A percentile compares a stretch with the other conserved stretches of the same genome.
Conservation (phyloP, 2,329 filamentous ascomycete species). For the Raffaelea ambrosiae region DNA sequence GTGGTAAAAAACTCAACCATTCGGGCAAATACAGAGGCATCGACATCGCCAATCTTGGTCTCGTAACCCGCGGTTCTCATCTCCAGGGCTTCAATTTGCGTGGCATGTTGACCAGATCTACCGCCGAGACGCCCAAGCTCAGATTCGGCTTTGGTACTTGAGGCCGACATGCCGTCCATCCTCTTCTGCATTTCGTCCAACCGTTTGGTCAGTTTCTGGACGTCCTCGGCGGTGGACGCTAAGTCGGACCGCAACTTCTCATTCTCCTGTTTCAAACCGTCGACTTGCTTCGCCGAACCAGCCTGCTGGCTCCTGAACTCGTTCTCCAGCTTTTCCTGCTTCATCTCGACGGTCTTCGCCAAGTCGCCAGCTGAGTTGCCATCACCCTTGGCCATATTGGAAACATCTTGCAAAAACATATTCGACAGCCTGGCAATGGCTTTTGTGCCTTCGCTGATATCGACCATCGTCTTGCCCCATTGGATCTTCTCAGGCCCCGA, state of each 20-base stretch:
- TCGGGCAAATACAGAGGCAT: neutral
- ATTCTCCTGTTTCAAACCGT: neutral
- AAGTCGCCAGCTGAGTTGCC: too few relatives aligned
- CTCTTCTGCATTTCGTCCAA: neutral
- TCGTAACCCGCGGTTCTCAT: neutral
- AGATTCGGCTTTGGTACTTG: too few relatives aligned
- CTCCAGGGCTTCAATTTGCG: too few relatives aligned
- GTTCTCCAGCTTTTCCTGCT: neutral
- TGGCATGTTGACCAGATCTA: too few relatives aligned
- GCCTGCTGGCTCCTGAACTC: neutral
- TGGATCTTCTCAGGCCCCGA: neutral
- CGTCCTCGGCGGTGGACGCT: neutral
- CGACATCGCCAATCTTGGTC: constrained; percentile 2
- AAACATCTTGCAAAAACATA: neutral
- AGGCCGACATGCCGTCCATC: neutral
- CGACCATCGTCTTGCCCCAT: neutral
- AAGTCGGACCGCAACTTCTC: neutral
- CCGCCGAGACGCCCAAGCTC: too few relatives aligned
- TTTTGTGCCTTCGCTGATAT: neutral
- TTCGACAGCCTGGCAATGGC: neutral
- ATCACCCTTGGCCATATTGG: neutral
- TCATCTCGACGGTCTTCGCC: neutral
- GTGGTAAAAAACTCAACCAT: constrained; percentile 1
- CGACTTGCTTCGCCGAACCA: neutral
- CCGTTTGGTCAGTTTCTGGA: neutral